These are phyloP conservation scores for Scenedesmus sp. DNA, from an alignment of 163 green algal genomes.

Conservation along the genomic window DNA sequence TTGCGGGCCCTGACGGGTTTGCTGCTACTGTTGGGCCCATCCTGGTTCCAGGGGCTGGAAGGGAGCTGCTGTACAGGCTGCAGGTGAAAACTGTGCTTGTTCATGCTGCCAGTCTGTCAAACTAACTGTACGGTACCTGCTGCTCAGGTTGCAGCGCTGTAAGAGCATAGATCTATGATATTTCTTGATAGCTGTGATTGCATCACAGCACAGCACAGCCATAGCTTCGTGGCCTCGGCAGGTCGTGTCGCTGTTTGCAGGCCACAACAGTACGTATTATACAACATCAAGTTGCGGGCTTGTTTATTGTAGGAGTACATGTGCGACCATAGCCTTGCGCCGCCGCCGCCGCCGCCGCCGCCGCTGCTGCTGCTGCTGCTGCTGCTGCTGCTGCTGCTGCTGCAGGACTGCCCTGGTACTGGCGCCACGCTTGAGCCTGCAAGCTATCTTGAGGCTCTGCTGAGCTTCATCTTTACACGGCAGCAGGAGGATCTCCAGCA, in stretches of 20 bases:
- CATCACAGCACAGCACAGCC: not conserved
- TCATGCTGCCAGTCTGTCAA: too few relatives aligned
- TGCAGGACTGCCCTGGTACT: not conserved
- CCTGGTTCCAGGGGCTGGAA: not conserved
- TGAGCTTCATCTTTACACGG: not conserved
- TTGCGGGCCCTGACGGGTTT: not conserved
- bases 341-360: too few relatives aligned
- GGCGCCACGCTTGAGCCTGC: not conserved
- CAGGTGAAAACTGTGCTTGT: too few relatives aligned
- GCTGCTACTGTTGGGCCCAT: slow-evolving; percentile 4
- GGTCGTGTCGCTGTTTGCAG: not conserved
- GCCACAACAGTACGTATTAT: not conserved
- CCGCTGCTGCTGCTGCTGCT: not conserved
- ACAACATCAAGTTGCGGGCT: too few relatives aligned
- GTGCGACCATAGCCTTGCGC: too few relatives aligned
- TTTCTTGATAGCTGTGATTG: not conserved
- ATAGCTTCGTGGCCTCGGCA: too few relatives aligned
- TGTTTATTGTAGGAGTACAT: too few relatives aligned
- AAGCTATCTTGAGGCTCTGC: not conserved
- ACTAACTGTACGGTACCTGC: too few relatives aligned
- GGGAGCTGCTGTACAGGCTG: slow-evolving; percentile 27
- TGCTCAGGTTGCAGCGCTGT: too few relatives aligned
- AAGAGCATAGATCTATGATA: too few relatives aligned
- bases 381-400: not conserved
- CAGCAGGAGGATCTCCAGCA: not conserved